Evolutionary conservation across 2,329 filamentous ascomycete genomes (phyloP).

Genomic region (Emydomyces testavorans): DNA sequence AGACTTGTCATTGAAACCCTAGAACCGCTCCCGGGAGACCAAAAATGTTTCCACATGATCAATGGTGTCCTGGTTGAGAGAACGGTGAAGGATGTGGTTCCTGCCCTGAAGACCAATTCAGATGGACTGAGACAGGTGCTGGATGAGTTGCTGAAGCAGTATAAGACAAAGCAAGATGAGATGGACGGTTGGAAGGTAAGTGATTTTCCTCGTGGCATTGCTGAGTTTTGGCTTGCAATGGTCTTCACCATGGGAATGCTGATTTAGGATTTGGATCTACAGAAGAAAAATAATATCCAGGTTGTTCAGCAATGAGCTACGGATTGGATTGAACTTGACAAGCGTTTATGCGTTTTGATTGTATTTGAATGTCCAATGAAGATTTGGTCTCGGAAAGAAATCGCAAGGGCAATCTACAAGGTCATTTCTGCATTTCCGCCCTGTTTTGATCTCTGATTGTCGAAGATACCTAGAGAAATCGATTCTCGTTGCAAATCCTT

Average conservation of each 20-base stretch:
- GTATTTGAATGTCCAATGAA: background rate
- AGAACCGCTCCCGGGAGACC: slow-evolving; percentile 65
- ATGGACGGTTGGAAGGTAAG: slow-evolving; percentile 97
- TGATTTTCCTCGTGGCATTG: slow-evolving; percentile 6
- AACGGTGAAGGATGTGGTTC: slow-evolving; percentile 84
- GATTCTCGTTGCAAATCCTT: no score
- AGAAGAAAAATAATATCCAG: slow-evolving; percentile 33
- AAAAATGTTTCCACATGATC: slow-evolving; percentile 98
- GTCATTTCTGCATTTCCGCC: background rate
- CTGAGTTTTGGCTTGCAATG: background rate
- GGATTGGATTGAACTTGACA: background rate
- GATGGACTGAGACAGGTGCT: slow-evolving; percentile 89
- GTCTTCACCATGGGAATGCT: background rate
- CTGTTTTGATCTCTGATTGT: background rate
- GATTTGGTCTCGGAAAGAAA: background rate
- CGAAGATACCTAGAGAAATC: background rate
- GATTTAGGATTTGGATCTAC: slow-evolving; percentile 4
- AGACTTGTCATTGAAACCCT: slow-evolving; percentile 93
- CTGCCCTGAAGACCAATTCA: slow-evolving; percentile 82
- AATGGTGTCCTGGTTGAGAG: slow-evolving; percentile 92
- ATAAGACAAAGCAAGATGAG: slow-evolving; percentile 87
- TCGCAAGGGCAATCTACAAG: background rate
- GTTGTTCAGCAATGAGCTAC: slow-evolving; percentile 27
- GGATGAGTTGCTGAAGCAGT: slow-evolving; percentile 90
- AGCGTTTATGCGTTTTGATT: background rate